Base-by-base conservation (phyloP, 2,329 filamentous ascomycete species). In the Plectosphaerella plurivora region DNA sequence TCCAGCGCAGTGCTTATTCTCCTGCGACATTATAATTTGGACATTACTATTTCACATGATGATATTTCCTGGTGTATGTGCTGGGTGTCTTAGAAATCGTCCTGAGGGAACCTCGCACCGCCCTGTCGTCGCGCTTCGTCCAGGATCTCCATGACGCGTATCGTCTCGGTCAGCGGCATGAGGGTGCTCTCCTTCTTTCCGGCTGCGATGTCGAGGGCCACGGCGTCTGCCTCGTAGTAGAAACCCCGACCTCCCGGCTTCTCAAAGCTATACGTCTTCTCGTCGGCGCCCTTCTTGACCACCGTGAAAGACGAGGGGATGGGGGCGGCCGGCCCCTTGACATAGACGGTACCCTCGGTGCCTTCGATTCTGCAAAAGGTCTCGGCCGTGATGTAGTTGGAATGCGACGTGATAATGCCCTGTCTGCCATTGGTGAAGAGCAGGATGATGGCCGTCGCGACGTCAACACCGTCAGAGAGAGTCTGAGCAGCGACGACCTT, bases 121-220 rank as follows among this genome's bases (percentile, higher is more conserved):
- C 65, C 66, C n/a, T 69, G 66, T 9, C 57, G 58, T 37, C 75
- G 61, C 9, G 76, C 66, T 52, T 75, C 70, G 53, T 79, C 76
- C 69, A 79, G 66, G 16, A 77, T 65, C 51, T 71, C 68, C 66
- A 79, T 64, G 0, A 77, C 66, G 0, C 70, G 65, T 11, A 78
- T 51, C 0, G 74, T 78, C 61, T 78, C 74, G 0, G 64, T 59
- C 70, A 70, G 75, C 0, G 75, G 73, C 69, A 78, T 73, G 3
- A 69, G 62, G 1, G 60, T 59, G 50, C 67, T 75, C 56, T 77
- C 62, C 6, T 60, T 63, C 47, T 59, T 66, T 0, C 69, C 70
- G 4, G 66, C 65, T 2, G 64, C 63, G 41, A 76, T 64, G 54
- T 74, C 71, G 5, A 66, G 46, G 0, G 74, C 74, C 5, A 70